These are phyloP conservation scores for Lodderomyces metapsilosis DNA, from an alignment of 1,139 yeast genomes.

Conservation along the genomic window DNA sequence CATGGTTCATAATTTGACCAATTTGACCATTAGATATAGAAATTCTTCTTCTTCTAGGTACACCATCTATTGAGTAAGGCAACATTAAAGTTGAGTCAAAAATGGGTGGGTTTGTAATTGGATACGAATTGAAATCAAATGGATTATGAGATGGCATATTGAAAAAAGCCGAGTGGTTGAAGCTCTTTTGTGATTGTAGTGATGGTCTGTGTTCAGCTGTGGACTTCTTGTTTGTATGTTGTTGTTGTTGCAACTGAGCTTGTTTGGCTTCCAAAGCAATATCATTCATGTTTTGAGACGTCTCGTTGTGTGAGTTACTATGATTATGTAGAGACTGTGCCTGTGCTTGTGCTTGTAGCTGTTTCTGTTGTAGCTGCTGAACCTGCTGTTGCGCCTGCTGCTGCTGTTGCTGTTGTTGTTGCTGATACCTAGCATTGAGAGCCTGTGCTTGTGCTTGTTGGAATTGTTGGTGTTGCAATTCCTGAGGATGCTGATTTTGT, in stretches of 20 bases:
- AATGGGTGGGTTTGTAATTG: slow-evolving; percentile 65
- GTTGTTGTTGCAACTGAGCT: not conserved
- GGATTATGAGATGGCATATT: slow-evolving; percentile 28
- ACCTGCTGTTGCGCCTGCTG: slow-evolving; percentile 5
- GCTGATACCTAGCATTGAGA: slow-evolving; percentile 1
- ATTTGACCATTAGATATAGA: slow-evolving; percentile 81
- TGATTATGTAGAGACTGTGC: slow-evolving; percentile 2
- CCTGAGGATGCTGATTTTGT: not conserved
- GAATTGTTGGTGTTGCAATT: not conserved
- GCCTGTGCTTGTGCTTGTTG: slow-evolving; percentile 1
- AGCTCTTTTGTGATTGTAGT: slow-evolving; percentile 1
- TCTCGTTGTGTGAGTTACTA: not conserved
- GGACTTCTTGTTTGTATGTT: not conserved
- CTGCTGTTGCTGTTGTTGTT: too few species aligned
- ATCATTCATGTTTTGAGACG: not conserved
- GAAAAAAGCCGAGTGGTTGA: not conserved
- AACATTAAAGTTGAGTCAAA: slow-evolving; percentile 54
- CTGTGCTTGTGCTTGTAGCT: too few species aligned
- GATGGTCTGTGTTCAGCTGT: not conserved
- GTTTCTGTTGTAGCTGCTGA: slow-evolving; percentile 2
- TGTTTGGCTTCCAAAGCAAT: not conserved
- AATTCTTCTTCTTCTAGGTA: slow-evolving; percentile 56
- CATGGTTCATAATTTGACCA: slow-evolving; percentile 60
- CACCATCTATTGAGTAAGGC: slow-evolving; percentile 40
- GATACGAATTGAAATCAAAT: slow-evolving; percentile 48